Evolutionary conservation across 2,329 filamentous ascomycete genomes (phyloP).

Genomic region (Apiospora kogelbergensis): DNA sequence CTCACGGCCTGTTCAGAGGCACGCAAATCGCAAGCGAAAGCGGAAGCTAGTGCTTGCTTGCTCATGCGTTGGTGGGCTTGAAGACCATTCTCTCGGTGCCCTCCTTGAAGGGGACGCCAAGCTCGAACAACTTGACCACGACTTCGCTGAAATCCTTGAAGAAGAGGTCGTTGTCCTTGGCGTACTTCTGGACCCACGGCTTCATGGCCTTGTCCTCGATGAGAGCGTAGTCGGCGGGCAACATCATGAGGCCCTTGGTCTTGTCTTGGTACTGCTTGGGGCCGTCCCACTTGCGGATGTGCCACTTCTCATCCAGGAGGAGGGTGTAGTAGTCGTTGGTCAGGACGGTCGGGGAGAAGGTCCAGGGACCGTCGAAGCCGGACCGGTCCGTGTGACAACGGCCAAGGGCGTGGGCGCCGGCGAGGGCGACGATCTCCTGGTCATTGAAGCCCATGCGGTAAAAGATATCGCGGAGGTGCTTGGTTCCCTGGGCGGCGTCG

Average conservation of each 20-base stretch:
- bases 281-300: slow-evolving; percentile 87
- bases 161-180: slow-evolving; percentile 86
- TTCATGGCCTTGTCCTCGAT: slow-evolving; percentile 89
- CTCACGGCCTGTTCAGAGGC: not conserved
- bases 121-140: slow-evolving; percentile 82
- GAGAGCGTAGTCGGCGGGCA: slow-evolving; percentile 87
- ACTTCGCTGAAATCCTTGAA: slow-evolving; percentile 89
- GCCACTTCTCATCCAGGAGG: slow-evolving; percentile 89
- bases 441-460: slow-evolving; percentile 97
- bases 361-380: slow-evolving; percentile 88
- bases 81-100: slow-evolving; percentile 62
- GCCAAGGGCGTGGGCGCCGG: slow-evolving; percentile 82
- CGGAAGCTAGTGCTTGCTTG: not conserved
- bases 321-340: slow-evolving; percentile 96
- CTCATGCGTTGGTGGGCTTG: slow-evolving; percentile 53
- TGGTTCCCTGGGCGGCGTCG: slow-evolving; percentile 74
- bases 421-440: slow-evolving; percentile 90
- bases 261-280: slow-evolving; percentile 83
- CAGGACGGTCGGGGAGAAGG: slow-evolving; percentile 84
- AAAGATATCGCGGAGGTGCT: slow-evolving; percentile 90
- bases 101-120: slow-evolving; percentile 84
- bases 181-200: slow-evolving; percentile 79
- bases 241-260: slow-evolving; percentile 88
- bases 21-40: not conserved
- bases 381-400: slow-evolving; percentile 88